Evolutionary conservation across 345 rosid species (phyloP), one percentile per base, ranked within the genome.

Genomic region (Arabis hirsuta): DNA sequence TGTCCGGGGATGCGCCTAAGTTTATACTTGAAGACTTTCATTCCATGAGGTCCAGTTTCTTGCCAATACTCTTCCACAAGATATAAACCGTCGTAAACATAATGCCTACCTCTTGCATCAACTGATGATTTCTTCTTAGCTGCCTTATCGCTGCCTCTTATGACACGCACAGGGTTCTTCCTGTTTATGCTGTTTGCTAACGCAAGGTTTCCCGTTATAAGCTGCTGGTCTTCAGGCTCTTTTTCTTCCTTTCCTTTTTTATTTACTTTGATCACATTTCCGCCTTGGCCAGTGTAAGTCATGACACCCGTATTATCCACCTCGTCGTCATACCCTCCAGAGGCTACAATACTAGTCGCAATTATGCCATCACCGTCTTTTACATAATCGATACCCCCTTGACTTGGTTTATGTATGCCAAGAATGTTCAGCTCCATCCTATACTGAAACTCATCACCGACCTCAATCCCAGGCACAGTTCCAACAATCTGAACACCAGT

Each of bases 361-460:
- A 86, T 1, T 20, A 72, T n/a, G 4, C 26, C 65, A 2, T 58
- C 79, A 47, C 76, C 85, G 29, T 72, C 72, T 59, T 84, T 90
- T 68, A 84, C 31, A 71, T 45, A 90, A 83, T 95, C 99, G 19
- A 91, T 95, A 73, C 99, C 96, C n/a, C 81, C 87, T 64, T 87
- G 93, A 56, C 56, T 75, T 6, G 51, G 89, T 47, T 81, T 90
- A 72, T 95, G 97, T 46, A 91, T 81, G 52, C 96, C 96, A 62
- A 95, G 77, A 20, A 91, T 71, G 77, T 81, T 85, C 54, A 95
- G 90, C 84, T 91, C 97, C 38, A 88, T 79, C 53, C 92, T 79
- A 38, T 84, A 91, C 29, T 82, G 96, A 79, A 90, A 95, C 77
- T 91, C 93, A 66, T 91, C 97, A 14, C 99, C 99, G 55, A 89